A percentile compares a stretch with the other conserved stretches of the same genome.
These are phyloP conservation scores for Pyrrhoderma noxium DNA, from an alignment of 1,284 basidiomycete genomes.

Conservation along the genomic window DNA sequence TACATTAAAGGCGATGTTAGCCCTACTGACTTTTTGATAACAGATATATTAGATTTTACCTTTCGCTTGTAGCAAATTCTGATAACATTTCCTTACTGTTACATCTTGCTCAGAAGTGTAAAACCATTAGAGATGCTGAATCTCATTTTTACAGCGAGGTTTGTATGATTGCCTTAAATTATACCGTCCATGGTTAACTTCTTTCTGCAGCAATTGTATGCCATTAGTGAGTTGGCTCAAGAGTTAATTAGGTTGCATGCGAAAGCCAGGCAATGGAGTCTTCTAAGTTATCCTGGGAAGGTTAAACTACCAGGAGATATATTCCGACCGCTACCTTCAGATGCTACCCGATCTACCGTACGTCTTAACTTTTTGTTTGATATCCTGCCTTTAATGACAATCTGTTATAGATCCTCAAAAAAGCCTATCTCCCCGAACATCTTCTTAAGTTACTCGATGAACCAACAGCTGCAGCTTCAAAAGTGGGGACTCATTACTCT, in stretches of 20 bases:
- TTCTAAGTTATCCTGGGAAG: constrained; percentile 77
- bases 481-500: constrained; percentile 6
- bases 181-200: constrained; percentile 8
- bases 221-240: constrained; percentile 85
- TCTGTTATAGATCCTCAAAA: constrained; percentile 49
- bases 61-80: constrained; percentile 64
- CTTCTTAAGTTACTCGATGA: constrained; percentile 49
- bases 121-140: constrained; percentile 77
- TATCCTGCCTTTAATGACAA: constrained; percentile 5
- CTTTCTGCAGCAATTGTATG: constrained; percentile 69
- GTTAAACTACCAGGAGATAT: constrained; percentile 80
- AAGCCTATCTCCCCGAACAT: constrained; percentile 57
- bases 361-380: constrained; percentile 11
- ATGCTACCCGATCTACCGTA: constrained; percentile 59
- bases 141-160: constrained; percentile 65
- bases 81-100: constrained; percentile 83
- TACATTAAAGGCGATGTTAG: neutral
- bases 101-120: constrained; percentile 76
- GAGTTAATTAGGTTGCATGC: constrained; percentile 74
- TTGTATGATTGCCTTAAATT: constrained; percentile 19
- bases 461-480: constrained; percentile 18
- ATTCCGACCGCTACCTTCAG: constrained; percentile 55
- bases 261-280: constrained; percentile 62
- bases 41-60: constrained; percentile 89
- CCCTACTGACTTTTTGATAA: constrained; percentile 1